Evolutionary conservation across 345 rosid species (phyloP).

Genomic region (Acer campestre): DNA sequence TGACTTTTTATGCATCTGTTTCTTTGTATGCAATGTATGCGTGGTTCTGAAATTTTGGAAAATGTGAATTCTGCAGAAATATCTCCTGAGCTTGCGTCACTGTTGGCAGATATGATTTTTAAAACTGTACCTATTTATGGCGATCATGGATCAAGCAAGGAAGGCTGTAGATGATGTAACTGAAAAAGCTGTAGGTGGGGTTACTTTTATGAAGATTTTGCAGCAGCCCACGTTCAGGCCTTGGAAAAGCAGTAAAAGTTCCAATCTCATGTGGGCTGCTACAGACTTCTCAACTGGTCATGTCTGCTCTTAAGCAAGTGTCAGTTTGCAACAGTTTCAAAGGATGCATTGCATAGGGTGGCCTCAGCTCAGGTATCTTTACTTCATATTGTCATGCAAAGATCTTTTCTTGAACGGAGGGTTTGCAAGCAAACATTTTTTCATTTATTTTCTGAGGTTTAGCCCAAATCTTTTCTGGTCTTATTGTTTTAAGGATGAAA

Average conservation of each 20-base stretch:
- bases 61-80: slow-evolving; percentile 56
- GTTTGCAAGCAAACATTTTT: slow-evolving; percentile 71
- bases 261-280: slow-evolving; percentile 61
- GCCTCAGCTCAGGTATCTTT: slow-evolving; percentile 76
- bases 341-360: slow-evolving; percentile 71
- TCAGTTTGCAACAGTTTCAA: slow-evolving; percentile 69
- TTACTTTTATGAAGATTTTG: no score
- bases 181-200: no score
- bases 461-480: slow-evolving; percentile 2
- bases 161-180: no score
- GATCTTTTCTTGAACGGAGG: slow-evolving; percentile 66
- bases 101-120: slow-evolving; percentile 74
- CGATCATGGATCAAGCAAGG: slow-evolving; percentile 76
- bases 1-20: background rate
- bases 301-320: slow-evolving; percentile 72
- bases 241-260: slow-evolving; percentile 60
- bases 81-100: slow-evolving; percentile 53
- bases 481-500: background rate
- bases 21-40: background rate
- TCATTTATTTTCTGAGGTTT: slow-evolving; percentile 82
- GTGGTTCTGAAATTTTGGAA: background rate
- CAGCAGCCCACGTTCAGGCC: no score
- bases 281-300: slow-evolving; percentile 83
- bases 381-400: slow-evolving; percentile 60
- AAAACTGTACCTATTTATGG: slow-evolving; percentile 66